Conservation (phyloP, 495 filamentous ascomycete species). For the Daldinia bambusicola region DNA sequence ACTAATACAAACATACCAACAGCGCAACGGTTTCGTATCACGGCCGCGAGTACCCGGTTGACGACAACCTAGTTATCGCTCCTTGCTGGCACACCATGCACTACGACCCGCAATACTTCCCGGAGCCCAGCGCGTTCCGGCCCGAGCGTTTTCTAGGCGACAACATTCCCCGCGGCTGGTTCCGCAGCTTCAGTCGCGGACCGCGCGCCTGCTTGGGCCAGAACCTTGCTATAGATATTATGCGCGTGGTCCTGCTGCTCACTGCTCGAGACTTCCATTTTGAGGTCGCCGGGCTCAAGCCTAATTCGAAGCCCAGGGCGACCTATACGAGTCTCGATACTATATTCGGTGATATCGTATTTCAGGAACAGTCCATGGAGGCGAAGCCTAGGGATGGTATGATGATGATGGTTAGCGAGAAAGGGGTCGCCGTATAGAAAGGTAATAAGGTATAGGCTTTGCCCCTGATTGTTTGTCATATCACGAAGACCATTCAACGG, state of each 20-base stretch:
- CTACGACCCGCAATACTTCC: background rate
- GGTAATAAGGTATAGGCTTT: background rate
- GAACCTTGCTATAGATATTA: background rate
- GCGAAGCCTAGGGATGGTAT: background rate
- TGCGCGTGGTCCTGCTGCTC: background rate
- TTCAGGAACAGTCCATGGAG: background rate
- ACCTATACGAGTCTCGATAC: background rate
- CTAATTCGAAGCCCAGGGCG: background rate
- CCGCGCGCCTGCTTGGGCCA: background rate
- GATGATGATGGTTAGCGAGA: background rate
- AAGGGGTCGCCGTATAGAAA: background rate
- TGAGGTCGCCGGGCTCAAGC: background rate
- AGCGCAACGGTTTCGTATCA: conserved; percentile 1
- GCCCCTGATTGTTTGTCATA: background rate
- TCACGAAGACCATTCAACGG: no score
- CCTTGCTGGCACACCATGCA: conserved; percentile 2
- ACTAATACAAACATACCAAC: background rate
- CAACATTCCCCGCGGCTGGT: background rate
- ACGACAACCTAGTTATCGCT: background rate
- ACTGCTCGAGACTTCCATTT: background rate
- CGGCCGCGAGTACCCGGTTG: background rate
- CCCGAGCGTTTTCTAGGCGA: background rate
- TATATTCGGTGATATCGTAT: background rate
- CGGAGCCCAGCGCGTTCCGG: background rate
- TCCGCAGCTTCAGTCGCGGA: background rate